Base-by-base conservation (phyloP, 495 filamentous ascomycete species). In the Trichoderma virens region DNA sequence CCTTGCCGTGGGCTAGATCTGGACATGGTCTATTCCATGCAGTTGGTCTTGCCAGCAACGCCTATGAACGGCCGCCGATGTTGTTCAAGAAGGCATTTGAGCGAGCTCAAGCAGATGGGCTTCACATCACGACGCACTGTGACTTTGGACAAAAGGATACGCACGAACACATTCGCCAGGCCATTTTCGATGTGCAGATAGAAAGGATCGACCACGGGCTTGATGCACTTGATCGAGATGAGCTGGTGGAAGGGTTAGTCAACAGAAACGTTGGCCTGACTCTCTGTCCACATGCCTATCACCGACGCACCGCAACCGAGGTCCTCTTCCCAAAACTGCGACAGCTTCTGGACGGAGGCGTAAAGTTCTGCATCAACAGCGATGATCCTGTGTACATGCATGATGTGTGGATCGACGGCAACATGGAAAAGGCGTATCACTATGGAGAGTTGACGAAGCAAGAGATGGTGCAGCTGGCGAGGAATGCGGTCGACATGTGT, bases 171-270 rank as follows among this genome's bases (percentile, higher is more conserved):
- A 71, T 80, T 23, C 62, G 51, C 5, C 69, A 79, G 61, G 73
- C 72, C 14, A 71, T 76, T 8, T 74, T 71, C 39, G 62, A 67
- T 38, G 70, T 79, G 2, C 73, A 72, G 0, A 62, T 65, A 5
- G 75, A 80, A 43, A 67, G 78, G 0, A 79, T 80, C 61, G 78
- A 80, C 68, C 76, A 80, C 68, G 78, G 78, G 4, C 64, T 79
- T 5, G 76, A 79, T 65, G 72, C 70, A 1, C 65, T 70, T 20
- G 76, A 77, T 59, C 35, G 60, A 34, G 69, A 71, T 28, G 71
- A 67, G 47, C 62, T 79, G 39, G 69, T 76, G 63, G 35, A 43
- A n/a, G 72, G 70, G 3, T 65, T 80, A 39, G 38, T 67, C 8
- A 65, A 70, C 16, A 67, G 72, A 28, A 64, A 65, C 3, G 73